Conservation (phyloP, 202 grass and related monocot species). For the Elaeis oleifera region DNA sequence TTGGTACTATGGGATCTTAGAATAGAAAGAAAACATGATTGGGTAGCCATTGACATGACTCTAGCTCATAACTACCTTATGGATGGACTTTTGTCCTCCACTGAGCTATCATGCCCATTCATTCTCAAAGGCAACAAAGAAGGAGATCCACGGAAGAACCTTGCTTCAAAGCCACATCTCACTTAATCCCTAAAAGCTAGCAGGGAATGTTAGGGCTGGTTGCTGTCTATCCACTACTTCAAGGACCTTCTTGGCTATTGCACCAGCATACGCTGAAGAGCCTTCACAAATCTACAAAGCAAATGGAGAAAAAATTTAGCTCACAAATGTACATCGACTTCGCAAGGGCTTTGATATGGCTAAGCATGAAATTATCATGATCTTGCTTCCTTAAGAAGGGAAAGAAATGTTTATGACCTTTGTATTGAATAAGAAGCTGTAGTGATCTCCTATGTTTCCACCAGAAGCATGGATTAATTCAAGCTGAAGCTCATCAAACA, state of each 20-base stretch:
- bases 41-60: too few relatives aligned
- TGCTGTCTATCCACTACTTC: slow-evolving; percentile 54
- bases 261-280: slow-evolving; percentile 57
- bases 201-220: slow-evolving; percentile 28
- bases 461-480: slow-evolving; percentile 68
- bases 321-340: not conserved
- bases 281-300: slow-evolving; percentile 54
- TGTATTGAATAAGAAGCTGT: slow-evolving; percentile 88
- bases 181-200: slow-evolving; percentile 18
- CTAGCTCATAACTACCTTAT: too few relatives aligned
- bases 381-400: not conserved
- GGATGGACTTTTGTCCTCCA: too few relatives aligned
- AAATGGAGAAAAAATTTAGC: slow-evolving; percentile 1
- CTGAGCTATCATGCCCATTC: too few relatives aligned
- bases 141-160: too few relatives aligned
- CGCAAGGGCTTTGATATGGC: slow-evolving; percentile 5
- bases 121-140: too few relatives aligned
- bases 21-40: too few relatives aligned
- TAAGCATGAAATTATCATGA: not conserved
- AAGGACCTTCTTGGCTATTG: slow-evolving; percentile 56
- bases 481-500: slow-evolving; percentile 58
- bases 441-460: slow-evolving; percentile 63
- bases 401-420: slow-evolving; percentile 43
- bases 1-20: too few relatives aligned
- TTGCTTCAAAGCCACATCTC: too few relatives aligned